Evolutionary conservation across 1,284 basidiomycete genomes (phyloP).

Genomic region (Exobasidium cylindrosporum): DNA sequence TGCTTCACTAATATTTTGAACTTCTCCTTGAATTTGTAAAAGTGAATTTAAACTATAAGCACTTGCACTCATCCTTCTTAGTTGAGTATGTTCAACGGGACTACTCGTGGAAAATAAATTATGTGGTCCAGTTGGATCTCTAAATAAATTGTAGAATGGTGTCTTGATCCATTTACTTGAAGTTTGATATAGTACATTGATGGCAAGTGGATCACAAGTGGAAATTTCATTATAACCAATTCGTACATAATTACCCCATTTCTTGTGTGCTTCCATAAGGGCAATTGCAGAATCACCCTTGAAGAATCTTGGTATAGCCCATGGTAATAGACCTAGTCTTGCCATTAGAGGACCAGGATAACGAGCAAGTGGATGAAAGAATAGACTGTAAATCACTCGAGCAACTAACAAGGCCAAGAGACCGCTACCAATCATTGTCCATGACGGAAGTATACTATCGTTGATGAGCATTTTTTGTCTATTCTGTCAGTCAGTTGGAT

Average conservation of each 20-base stretch:
- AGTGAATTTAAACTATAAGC: not conserved
- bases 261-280: not conserved
- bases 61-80: not conserved
- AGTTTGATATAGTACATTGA: not conserved
- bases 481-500: no score
- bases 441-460: no score
- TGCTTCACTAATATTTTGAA: not conserved
- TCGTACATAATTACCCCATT: not conserved
- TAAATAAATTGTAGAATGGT: not conserved
- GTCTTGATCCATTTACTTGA: not conserved
- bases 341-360: not conserved
- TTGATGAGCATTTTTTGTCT: no score
- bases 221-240: not conserved
- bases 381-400: constrained; percentile 7
- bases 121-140: not conserved
- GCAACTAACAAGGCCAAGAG: no score
- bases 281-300: not conserved
- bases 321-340: not conserved
- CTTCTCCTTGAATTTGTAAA: not conserved
- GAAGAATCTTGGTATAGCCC: not conserved
- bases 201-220: not conserved
- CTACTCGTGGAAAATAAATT: not conserved
- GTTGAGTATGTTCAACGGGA: not conserved
- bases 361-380: not conserved
- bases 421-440: no score